Evolutionary conservation across 371 early-diverging fungal species (phyloP), one percentile per base, ranked within the genome.

Genomic region (Lichtheimia corymbifera): DNA sequence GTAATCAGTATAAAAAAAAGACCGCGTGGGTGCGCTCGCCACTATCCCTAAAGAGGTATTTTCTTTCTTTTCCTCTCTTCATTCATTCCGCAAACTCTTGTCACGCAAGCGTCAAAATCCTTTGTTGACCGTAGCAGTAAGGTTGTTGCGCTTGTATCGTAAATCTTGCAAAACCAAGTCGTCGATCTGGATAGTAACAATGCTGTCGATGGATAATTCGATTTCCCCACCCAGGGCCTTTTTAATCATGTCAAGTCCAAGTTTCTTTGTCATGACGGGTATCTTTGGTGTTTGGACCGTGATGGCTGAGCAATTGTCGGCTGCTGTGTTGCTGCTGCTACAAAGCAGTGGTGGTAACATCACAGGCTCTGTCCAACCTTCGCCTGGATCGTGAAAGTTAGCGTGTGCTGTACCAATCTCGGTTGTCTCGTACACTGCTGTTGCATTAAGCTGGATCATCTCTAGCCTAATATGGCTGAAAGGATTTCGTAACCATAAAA

Each of bases 401-500:
- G 76, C 81, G 15, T 53, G 44, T 9, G 73, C 61, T 2, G 62
- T 64, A 0, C 78, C 81, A 7, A 81, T 59, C 11, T 72, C 63
- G 12, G 71, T 66, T 3, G 41, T n/a, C 17, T 66, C 24, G 45
- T 81, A 76, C 2, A 53, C 57, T 0, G 81, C 78, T 4, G 76
- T 61, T 5, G 76, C 78, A 58, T 81, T 70, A 13, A 81, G 61
- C n/a, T 65, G 63, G 2, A 67, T 47, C n/a, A 81, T 72, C 4
- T 66, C 41, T 57, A 81, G 71, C 4, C 53, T 22, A 4, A 77
- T 58, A n/a, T 64, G 64, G 20, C 59, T 50, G 53, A 81, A 78
- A 0, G 81, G 78, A 25, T 81, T 81, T 18, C 70, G 56, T 13
- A 81, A 53, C 60, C 76, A 78, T 43, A 78, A 58, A 4, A 76